A percentile compares a stretch with the other conserved stretches of the same genome.
These are phyloP conservation scores for Lasiosphaeria ovina DNA, from an alignment of 495 filamentous ascomycete species.

Conservation along the genomic window DNA sequence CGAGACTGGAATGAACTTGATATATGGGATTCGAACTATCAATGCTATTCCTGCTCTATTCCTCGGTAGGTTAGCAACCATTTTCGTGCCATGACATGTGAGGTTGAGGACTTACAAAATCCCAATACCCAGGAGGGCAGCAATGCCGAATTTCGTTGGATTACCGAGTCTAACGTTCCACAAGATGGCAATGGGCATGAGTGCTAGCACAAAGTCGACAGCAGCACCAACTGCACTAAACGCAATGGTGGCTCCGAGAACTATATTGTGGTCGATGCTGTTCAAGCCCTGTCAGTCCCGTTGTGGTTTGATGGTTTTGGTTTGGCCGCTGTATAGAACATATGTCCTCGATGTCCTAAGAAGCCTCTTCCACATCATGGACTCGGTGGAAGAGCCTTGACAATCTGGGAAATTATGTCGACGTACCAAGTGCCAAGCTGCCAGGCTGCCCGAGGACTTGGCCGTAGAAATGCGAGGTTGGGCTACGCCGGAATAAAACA, in stretches of 20 bases:
- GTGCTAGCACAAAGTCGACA: constrained; percentile 41
- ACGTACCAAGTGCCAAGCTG: constrained; percentile 23
- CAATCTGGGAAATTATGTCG: background rate
- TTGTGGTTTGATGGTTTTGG: background rate
- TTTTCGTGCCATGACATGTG: background rate
- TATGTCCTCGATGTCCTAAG: too few species aligned
- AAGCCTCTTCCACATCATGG: too few species aligned
- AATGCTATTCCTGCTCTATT: constrained; percentile 40
- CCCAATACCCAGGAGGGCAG: constrained; percentile 35
- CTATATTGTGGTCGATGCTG: constrained; percentile 21
- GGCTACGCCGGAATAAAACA: constrained; percentile 39
- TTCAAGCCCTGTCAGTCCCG: background rate
- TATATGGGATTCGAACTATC: constrained; percentile 41
- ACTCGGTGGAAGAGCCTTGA: too few species aligned
- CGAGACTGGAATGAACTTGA: constrained; percentile 29
- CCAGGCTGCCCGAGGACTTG: constrained; percentile 23
- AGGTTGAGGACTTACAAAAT: constrained; percentile 26
- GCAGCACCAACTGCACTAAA: constrained; percentile 36
- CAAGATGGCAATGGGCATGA: constrained; percentile 43
- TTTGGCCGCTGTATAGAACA: background rate
- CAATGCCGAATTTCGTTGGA: constrained; percentile 34
- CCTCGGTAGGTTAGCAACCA: constrained; percentile 3
- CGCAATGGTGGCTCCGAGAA: constrained; percentile 35
- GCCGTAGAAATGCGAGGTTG: constrained; percentile 38
- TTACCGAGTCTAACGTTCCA: constrained; percentile 40